Percentiles rank a stretch among this genome's conserved stretches.
phyloP scores from a whole-genome alignment of 108 stramenopile species.

The Skeletonema potamos region DNA sequence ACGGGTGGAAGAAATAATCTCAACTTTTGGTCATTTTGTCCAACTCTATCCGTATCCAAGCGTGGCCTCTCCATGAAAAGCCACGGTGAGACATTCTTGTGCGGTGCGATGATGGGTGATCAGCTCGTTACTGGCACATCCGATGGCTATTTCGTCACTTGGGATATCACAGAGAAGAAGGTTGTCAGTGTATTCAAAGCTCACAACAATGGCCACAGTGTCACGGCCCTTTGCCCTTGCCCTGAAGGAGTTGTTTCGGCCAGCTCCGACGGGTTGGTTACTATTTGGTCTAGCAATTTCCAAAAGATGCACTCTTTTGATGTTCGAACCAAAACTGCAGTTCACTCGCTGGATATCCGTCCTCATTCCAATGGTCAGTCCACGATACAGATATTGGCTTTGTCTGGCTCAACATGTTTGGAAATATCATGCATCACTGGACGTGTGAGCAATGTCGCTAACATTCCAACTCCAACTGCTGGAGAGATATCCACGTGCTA shows the following conservation, averaged over 20 bases:
- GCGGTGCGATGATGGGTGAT: constrained; percentile 3
- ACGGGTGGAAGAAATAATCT: constrained; percentile 13
- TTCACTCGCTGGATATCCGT: constrained; percentile 50
- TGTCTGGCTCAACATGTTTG: neutral
- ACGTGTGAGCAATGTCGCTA: neutral
- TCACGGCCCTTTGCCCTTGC: constrained; percentile 26
- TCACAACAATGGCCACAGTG: constrained; percentile 51
- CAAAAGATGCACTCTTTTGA: constrained; percentile 57
- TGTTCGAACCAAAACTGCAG: constrained; percentile 18
- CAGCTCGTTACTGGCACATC: constrained; percentile 4
- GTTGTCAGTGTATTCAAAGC: constrained; percentile 49
- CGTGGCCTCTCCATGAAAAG: constrained; percentile 33
- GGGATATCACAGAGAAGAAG: constrained; percentile 22
- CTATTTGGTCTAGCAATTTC: constrained; percentile 51
- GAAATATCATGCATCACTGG: neutral
- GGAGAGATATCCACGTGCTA: neutral
- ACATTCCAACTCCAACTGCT: neutral
- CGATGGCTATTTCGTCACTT: constrained; percentile 26
- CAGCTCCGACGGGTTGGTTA: constrained; percentile 52
- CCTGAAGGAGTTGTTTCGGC: constrained; percentile 55
- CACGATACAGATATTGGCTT: constrained; percentile 49
- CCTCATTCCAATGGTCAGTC: constrained; percentile 25
- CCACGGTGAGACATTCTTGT: constrained; percentile 27
- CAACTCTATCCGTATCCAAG: constrained; percentile 28
- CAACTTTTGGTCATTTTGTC: constrained; percentile 22